Evolutionary conservation across 2,329 filamentous ascomycete species (phyloP), one percentile per base, ranked within the genome.

Genomic region (Fusarium incarnatum): DNA sequence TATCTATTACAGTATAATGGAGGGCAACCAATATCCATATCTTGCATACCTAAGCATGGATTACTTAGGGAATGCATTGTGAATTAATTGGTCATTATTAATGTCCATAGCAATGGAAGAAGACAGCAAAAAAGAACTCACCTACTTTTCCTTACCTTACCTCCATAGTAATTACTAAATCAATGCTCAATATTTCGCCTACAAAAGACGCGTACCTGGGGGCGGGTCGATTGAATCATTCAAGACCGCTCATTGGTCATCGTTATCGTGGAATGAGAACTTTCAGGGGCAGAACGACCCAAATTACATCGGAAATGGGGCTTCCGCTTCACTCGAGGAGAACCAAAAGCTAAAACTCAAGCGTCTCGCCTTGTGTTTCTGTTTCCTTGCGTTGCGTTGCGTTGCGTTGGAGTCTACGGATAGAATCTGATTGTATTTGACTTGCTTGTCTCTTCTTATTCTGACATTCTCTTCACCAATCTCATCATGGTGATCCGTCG

Each of bases 401-500:
- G 13, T 28, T 28, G 28, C 13, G 28, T 30, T 42, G 34, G 34
- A 53, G 27, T 42, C 49, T 18, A n/a, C 34, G 18, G 18, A 37
- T 37, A 25, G n/a, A 32, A 37, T 52, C 50, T 44, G 44, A 50
- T 44, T 65, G 18, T 37, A 27, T 40, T 32, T 44, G 44, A 22
- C 46, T 60, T 37, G 34, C n/a, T n/a, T 41, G 45, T 48, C 52
- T 28, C 9, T 11, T 42, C 25, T 42, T n/a, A 18, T n/a, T n/a
- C 27, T 53, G 49, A 53, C n/a, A 53, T 42, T 41, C 25, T 41
- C n/a, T 27, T 27, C 32, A 28, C 3, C 6, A 41, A 53, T 30
- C n/a, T 30, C 56, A 60, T 32, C 41, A 70, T 72, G 70, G 71
- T 75, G 57, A 34, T 62, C 37, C 64, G 72, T 42, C 58, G 41